Evolutionary conservation across 2,329 filamentous ascomycete species (phyloP), one percentile per base, ranked within the genome.

Genomic region (Stagonosporopsis chrysanthemi): DNA sequence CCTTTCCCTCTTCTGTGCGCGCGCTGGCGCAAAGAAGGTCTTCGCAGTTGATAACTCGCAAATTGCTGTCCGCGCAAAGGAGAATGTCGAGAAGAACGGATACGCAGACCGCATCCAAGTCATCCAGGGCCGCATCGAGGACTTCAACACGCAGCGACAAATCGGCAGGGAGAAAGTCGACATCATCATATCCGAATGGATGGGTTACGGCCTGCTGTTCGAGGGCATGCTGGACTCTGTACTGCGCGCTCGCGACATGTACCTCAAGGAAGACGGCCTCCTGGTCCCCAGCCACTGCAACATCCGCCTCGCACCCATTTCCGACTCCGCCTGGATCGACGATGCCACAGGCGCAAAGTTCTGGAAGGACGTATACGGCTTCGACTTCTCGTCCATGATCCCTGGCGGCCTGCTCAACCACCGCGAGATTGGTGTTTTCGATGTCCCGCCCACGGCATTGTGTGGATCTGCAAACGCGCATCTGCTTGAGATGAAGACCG

Each of bases 201-300:
- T 98, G 93, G 93, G 93, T 28, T 98, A 98, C 75, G 91, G 89
- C 63, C 84, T 97, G 17, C 84, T 97, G 6, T 98, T 96, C 76
- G 93, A 98, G 78, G 92, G 92, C 53, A 98, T 98, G 93, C 86
- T 98, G 26, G 92, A 95, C 63, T 96, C 91, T 45, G 91, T 98
- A 22, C 83, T 98, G 47, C 94, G 87, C 71, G 94, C 94, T 40
- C 85, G 93, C 60, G 93, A 98, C 78, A 87, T 86, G 66, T 97
- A 97, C 76, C 86, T 98, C 23, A 87, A 85, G 58, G 86, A 89
- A 0, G 88, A 86, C 53, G 93, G 93, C 15, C 82, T 97, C 49
- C 88, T 98, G 80, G 90, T 95, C 2, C 94, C 94, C 5, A 93
- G 90, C 60, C 90, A 96, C 73, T 88, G 90, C 59, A 92, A 88